Evolutionary conservation across 306 rosid genomes (phyloP), one percentile per base, ranked within the genome.

Genomic region (Quercus rubra): DNA sequence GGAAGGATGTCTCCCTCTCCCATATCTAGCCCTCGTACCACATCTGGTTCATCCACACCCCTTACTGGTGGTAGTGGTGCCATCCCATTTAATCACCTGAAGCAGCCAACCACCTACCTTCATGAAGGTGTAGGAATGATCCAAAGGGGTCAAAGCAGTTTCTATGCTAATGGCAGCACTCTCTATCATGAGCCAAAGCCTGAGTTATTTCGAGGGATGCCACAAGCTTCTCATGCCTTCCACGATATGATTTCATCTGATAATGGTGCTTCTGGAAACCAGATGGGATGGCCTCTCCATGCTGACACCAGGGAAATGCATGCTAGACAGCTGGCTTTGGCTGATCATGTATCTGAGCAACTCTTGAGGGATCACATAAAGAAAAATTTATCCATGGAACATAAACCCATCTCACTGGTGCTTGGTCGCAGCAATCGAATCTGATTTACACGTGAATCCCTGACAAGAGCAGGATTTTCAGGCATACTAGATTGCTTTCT

Each of bases 1-100:
- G 97, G 99, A 46, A 86, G 86, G 83, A 83, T 89, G 92, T 96
- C 99, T 64, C 96, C 99, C 58, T 92, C 99, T 80, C 99, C 98
- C 49, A 96, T 96, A 81, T 96, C 97, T 75, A 96, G 98, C 84
- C 99, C 99, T 25, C 92, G 88, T 19, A 90, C 98, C 10, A 86
- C 90, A 77, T 96, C 99, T 55, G 99, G 99, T 58, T 91, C 99
- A 35, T 91, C 98, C 56, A 91, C 99, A 0, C 99, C 99, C 85
- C 95, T 89, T 31, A 88, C 91, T 0, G 93, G 92, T 35, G 91
- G 97, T 64, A 88, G 87, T 59, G 97, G 97, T 71, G 86, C 95
- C 86, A 88, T 91, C 82, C 93, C 98, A 25, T 95, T 87, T 73
- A 87, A 83, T 64, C 86, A 81, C 55, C 73, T 77, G 67, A 88